Evolutionary conservation across 1,139 yeast species (phyloP), one percentile per base, ranked within the genome.

Genomic region (Hemisphaericaspora subhashii): DNA sequence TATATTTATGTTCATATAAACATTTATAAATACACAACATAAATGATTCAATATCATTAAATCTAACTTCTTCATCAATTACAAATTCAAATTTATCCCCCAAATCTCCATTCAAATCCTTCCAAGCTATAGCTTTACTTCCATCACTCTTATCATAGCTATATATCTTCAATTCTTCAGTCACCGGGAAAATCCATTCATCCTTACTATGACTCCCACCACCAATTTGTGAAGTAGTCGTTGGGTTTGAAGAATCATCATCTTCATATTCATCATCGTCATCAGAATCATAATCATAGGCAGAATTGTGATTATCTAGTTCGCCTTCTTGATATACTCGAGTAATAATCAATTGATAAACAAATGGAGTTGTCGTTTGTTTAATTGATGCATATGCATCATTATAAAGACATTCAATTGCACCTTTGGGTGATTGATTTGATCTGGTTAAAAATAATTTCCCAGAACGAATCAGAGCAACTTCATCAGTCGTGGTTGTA

Each of bases 21-120:
- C 96, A 86, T 43, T 76, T 76, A 54, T 78, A 75, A 11, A 88
- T 71, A 0, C 81, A 70, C 27, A 66, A 57, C 64, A 86, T 77
- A 57, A 92, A 92, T 33, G 72, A 68, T 22, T 83, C 83, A 36
- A 87, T 72, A 18, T 81, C 82, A 27, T 65, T 67, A 3, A 65
- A 53, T 22, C 82, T 71, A 7, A 83, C 77, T n/a, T 74, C 72
- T 34, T 75, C 76, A 45, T 82, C 88, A 40, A 89, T 77, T 15
- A 85, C 72, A 62, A 88, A 90, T 60, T 88, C 95, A 60, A 85
- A 89, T 44, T 73, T 66, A 55, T 90, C 98, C 12, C 90, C 97
- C n/a, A 72, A 69, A 51, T 88, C 96, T 22, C 96, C 96, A 36
- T 83, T 83, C 37, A 82, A 57, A 51, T 92, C 96, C 18, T 68